Evolutionary conservation across 768 basidiomycete species (phyloP), one percentile per base, ranked within the genome.

Genomic region (Rhizopogon rudus): DNA sequence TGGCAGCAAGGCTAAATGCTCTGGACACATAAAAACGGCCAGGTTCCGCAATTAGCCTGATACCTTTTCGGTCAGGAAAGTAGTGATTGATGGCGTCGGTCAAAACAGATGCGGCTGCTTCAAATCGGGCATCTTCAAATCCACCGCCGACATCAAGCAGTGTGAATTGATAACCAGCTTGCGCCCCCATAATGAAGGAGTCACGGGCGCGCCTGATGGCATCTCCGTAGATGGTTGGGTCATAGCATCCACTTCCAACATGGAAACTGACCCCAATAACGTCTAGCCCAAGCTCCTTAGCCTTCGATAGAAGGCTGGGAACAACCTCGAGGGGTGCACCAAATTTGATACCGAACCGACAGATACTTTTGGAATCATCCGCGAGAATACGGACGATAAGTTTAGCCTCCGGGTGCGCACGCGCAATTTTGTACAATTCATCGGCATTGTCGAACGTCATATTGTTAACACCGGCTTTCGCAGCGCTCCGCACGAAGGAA

Each of bases 371-470:
- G 43, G 91, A 92, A 72, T 98, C 97, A 73, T 99, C 97, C n/a
- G 96, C 94, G 45, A 98, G 78, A 69, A 99, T 98, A 61, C 97
- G 91, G 39, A 98, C 73, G 62, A 98, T 85, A 45, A 97, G 82
- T 71, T 91, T 86, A 8, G 97, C 95, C 33, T 71, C 63, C 0
- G 94, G 91, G 68, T 94, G 85, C 5, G 78, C 73, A 35, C 88
- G 86, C 16, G 89, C 84, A 57, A 98, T 83, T 75, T 99, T 99
- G 83, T 88, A 81, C 16, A 99, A 76, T 69, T 99, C 97, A 73
- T 99, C 97, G 40, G 82, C 81, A 72, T 98, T 99, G 76, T 99
- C 97, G 68, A 99, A 99, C 5, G 96, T 98, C 96, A 98, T 97
- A 75, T 81, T 85, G 66, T 92, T 81, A 51, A 98, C 95, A 20